Evolutionary conservation across 495 filamentous ascomycete species (phyloP), one percentile per base, ranked within the genome.

Genomic region (Talaromyces trachyspermus): DNA sequence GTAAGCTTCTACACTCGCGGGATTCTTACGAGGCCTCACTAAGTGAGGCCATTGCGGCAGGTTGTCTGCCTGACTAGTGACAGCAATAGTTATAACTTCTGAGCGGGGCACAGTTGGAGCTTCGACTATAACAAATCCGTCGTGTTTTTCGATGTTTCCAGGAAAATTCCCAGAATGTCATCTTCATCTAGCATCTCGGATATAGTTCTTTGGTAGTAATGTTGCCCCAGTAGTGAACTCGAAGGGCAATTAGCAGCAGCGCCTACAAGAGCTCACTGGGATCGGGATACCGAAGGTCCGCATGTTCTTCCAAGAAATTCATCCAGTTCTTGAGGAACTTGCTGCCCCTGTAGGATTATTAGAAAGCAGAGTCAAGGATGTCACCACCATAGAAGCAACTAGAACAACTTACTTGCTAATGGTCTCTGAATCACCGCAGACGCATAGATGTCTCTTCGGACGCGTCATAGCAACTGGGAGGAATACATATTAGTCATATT

Each of bases 341-440:
- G 62, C 84, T 89, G 3, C 87, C 81, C 59, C 85, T 90, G 61
- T 54, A 49, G 44, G 47, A 37, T 33, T 45, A 18, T 39, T 26
- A 46, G n/a, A 15, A 29, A 36, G 38, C 41, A 38, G 19, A 11
- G 46, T 35, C n/a, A n/a, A n/a, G n/a, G n/a, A n/a, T n/a, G n/a
- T n/a, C n/a, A 23, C 12, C 20, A 20, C 39, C 14, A 50, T 2
- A 26, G 12, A 19, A 56, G 43, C 20, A 48, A 20, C 53, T 33
- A 17, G 17, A 15, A 54, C 17, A 50, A 78, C 84, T 75, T 69
- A 88, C 86, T 74, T 74, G 64, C 81, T 83, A 30, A 95, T 85
- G 15, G 90, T 97, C 62, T 96, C 92, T 30, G 86, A 88, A 59
- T 97, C 91, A 10, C 91, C 92, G 51, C 95, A 84, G 29, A 97